Base-by-base conservation (phyloP, 2,329 filamentous ascomycete genomes). In the Ophiocordyceps unilateralis region DNA sequence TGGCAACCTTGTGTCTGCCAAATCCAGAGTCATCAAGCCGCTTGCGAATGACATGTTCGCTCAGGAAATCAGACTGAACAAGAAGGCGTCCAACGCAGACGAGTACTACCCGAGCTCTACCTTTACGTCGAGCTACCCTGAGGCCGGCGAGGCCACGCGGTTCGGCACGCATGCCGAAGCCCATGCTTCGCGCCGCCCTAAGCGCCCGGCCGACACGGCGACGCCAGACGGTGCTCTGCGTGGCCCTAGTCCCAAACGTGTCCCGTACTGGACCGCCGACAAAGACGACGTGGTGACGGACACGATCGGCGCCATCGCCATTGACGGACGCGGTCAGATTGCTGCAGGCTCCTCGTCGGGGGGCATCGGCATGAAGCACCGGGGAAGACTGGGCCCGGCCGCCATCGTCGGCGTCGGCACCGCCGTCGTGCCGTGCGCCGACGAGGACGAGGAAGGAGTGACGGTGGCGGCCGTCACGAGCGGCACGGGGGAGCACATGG, bases 281-380 rank as follows among this genome's bases (percentile, higher is more conserved):
- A 51, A 58, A 20, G 78, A 85, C 47, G 72, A 82, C 53, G 70
- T 62, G 22, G 73, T 98, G 51, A 93, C 82, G 3, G 91, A 98
- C 64, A 98, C 91, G 12, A 87, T 98, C 46, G 91, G 93, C 39
- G 91, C 88, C 23, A 94, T 98, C 55, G 91, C 87, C 11, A 80
- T 98, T 48, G 91, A 98, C 55, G 72, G 74, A 41, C 75, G 72
- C 51, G 91, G 91, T 15, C 81, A 82, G 45, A 94, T 98, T 55
- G 89, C 93, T 5, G 91, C 89, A 4, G 91, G 83, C 15, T 94
- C 91, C 2, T 98, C 91, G 2, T 98, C 93, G 15, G 91, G 91
- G 6, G 91, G 91, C 1, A 98, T 98, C 57, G 89, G 91, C 23
- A 95, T 98, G 89, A 98, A 98, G 58, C 88, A 94, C 59, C 77